A percentile compares a stretch with the other conserved stretches of the same genome.
phyloP scores from a whole-genome alignment of 2,329 filamentous ascomycete species.

The Pseudopyricularia cyperi region DNA sequence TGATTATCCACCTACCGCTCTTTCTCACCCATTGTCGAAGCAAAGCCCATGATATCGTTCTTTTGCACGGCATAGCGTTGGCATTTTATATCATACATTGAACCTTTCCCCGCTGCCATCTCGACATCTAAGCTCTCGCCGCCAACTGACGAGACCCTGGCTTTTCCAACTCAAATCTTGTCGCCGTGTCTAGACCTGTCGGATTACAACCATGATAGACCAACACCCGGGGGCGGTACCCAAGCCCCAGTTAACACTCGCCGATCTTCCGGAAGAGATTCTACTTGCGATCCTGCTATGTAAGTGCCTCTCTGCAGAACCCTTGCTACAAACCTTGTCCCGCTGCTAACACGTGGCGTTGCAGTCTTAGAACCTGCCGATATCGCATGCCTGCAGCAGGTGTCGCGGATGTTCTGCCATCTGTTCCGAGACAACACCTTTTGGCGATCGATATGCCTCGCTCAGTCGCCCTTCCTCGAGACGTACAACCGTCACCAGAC shows the following conservation, averaged over 20 bases:
- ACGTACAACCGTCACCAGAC: slow-evolving; percentile 23
- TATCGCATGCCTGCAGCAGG: slow-evolving; percentile 54
- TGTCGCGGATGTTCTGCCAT: slow-evolving; percentile 51
- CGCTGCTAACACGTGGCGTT: slow-evolving; percentile 7
- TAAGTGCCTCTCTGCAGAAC: slow-evolving; percentile 20
- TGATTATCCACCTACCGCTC: no score
- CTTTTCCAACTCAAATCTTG: neutral
- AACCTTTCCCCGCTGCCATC: no score
- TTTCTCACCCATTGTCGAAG: no score
- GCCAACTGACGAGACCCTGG: no score
- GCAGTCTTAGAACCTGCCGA: slow-evolving; percentile 51
- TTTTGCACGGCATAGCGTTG: no score
- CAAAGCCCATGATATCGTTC: no score
- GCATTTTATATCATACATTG: no score
- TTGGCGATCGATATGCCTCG: slow-evolving; percentile 67
- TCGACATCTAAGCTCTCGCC: no score
- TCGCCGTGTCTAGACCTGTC: neutral
- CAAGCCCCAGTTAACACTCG: slow-evolving; percentile 16
- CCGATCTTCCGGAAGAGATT: slow-evolving; percentile 49
- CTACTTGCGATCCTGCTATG: slow-evolving; percentile 46
- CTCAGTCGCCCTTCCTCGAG: slow-evolving; percentile 52
- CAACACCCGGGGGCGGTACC: neutral
- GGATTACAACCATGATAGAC: slow-evolving; percentile 8
- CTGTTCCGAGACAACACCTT: slow-evolving; percentile 62
- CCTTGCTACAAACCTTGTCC: neutral